These are phyloP conservation scores for Starmerella scarabaei DNA, from an alignment of 805 yeast genomes.

Conservation along the genomic window DNA sequence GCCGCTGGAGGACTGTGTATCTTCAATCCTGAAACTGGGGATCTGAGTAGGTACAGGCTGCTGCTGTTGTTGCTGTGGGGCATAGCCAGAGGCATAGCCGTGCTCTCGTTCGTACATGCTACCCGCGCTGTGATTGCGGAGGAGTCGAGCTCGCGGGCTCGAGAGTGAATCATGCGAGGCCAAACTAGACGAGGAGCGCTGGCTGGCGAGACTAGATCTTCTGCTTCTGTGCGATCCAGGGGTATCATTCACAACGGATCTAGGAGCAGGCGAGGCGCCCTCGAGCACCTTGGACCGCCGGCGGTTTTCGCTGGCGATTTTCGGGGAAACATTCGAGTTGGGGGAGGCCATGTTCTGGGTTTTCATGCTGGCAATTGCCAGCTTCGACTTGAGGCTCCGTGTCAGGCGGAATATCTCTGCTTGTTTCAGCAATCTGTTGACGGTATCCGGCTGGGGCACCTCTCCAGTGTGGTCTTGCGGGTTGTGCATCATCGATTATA, in stretches of 20 bases:
- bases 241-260: conserved; percentile 7
- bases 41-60: background rate
- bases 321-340: too few species aligned
- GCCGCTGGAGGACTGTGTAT: background rate
- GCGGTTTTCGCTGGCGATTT: conserved; percentile 2
- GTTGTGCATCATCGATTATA: background rate
- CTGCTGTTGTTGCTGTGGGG: background rate
- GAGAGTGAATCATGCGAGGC: conserved; percentile 2
- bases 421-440: conserved; percentile 30
- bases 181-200: background rate
- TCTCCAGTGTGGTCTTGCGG: background rate
- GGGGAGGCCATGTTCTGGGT: conserved; percentile 21
- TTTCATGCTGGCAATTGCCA: conserved; percentile 32
- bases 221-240: conserved; percentile 1
- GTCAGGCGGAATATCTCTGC: conserved; percentile 34
- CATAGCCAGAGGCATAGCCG: background rate
- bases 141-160: conserved; percentile 10
- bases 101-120: conserved; percentile 4
- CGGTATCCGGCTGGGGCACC: conserved; percentile 18
- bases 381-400: conserved; percentile 31
- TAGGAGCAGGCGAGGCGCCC: conserved; percentile 15
- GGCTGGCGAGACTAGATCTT: conserved; percentile 9
- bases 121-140: conserved; percentile 8
- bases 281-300: conserved; percentile 21
- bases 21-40: background rate